Evolutionary conservation across 441 rosid species (phyloP).

Genomic region (Lagerstroemia fauriei): DNA sequence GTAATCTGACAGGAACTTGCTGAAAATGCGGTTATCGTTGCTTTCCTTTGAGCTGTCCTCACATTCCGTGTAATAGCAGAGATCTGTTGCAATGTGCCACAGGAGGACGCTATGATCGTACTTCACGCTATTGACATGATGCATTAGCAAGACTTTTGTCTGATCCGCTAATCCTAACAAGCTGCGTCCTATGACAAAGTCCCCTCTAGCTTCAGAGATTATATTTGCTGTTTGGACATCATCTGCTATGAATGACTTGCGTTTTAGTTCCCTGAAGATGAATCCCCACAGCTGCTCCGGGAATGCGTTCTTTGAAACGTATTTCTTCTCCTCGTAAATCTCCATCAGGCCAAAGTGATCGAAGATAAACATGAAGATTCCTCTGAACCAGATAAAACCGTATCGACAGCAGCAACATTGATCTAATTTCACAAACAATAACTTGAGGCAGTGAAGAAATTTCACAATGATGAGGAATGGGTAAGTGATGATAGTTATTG

Average conservation of each 20-base stretch:
- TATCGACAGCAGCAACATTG: neutral
- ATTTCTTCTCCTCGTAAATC: conserved; percentile 36
- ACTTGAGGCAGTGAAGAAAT: neutral
- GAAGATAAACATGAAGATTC: neutral
- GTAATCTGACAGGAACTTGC: conserved; percentile 56
- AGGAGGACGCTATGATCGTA: conserved; percentile 62
- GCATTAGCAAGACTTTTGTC: conserved; percentile 23
- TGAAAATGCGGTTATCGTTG: conserved; percentile 30
- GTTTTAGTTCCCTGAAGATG: conserved; percentile 39
- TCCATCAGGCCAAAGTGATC: conserved; percentile 40
- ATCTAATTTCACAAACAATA: conserved; percentile 30
- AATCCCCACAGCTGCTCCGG: conserved; percentile 48
- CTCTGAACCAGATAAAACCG: neutral
- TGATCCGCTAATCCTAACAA: conserved; percentile 3
- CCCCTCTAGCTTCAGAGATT: conserved; percentile 51
- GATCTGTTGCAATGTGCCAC: conserved; percentile 70
- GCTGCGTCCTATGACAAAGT: conserved; percentile 40
- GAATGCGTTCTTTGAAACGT: conserved; percentile 40
- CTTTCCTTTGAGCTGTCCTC: neutral
- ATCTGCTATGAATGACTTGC: conserved; percentile 41
- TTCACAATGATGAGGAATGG: neutral
- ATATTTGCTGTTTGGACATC: conserved; percentile 44
- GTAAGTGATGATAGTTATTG: neutral
- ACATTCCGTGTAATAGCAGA: conserved; percentile 38
- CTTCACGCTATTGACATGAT: conserved; percentile 36